Evolutionary conservation across 75 land plant species (phyloP).

Genomic region (Pinus taeda): DNA sequence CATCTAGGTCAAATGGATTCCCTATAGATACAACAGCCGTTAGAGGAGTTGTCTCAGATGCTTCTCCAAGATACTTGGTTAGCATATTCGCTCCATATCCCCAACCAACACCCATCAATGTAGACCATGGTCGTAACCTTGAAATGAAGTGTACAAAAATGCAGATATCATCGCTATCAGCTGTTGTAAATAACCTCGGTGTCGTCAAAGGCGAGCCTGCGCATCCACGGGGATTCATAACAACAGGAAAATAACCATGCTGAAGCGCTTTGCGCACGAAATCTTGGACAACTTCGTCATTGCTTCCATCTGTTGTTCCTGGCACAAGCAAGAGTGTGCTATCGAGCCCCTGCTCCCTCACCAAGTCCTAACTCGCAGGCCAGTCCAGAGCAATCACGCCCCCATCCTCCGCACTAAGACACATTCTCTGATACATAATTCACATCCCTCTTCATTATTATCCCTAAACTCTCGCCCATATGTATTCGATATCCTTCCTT

Average conservation of each 20-base stretch:
- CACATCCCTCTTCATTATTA: slow-evolving; percentile 5
- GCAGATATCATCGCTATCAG: no score
- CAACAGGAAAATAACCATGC: slow-evolving; percentile 79
- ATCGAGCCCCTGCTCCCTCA: slow-evolving; percentile 79
- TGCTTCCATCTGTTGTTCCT: slow-evolving; percentile 82
- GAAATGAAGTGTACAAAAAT: no score
- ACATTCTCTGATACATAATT: slow-evolving; percentile 63
- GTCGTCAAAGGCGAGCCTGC: slow-evolving; percentile 92
- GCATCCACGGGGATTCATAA: slow-evolving; percentile 97
- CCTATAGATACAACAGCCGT: no score
- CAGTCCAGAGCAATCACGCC: slow-evolving; percentile 89
- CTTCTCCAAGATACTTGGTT: no score
- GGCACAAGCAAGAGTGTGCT: slow-evolving; percentile 78
- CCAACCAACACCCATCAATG: no score
- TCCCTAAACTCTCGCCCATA: slow-evolving; percentile 4
- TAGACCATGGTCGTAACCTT: no score
- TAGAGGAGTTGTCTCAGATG: no score
- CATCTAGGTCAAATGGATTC: no score
- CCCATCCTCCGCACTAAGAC: slow-evolving; percentile 74
- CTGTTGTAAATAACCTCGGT: no score
- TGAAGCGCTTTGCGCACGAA: slow-evolving; percentile 52
- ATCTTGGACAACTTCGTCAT: slow-evolving; percentile 36
- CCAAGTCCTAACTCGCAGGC: slow-evolving; percentile 84
- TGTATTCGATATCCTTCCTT: not conserved
- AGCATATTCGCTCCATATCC: no score